Evolutionary conservation across 2,329 filamentous ascomycete species (phyloP), one percentile per base, ranked within the genome.

Genomic region (Botryotinia calthae): DNA sequence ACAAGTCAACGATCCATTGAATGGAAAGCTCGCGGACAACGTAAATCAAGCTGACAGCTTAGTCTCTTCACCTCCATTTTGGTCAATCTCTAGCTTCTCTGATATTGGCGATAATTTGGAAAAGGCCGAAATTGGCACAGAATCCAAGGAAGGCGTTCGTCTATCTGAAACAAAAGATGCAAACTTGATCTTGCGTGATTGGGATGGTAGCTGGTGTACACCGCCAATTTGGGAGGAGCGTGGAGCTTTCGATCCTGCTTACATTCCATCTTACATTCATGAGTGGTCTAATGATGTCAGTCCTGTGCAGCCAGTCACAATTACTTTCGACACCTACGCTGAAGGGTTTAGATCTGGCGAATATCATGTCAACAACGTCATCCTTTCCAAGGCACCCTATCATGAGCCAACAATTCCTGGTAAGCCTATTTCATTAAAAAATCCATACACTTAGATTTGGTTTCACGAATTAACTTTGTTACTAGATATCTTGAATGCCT

Each of bases 141-240:
- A 68, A 8, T 42, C 54, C 25, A 73, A 73, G 63, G 70, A 73
- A 54, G 72, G 68, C 40, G 70, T 79, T 44, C 75, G 78, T 28
- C 75, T 74, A 28, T 75, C 40, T 28, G 75, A 76, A 73, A 77
- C 78, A 18, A 69, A 68, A 46, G 72, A 76, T 64, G 64, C 75
- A 25, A 66, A 48, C 0, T 54, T 76, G 37, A 70, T 75, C 34
- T 67, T 79, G 31, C 40, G 74, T 37, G 78, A 79, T 66, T 80
- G 76, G 76, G 76, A 79, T 71, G 75, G 74, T 12, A 70, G 42
- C 9, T 76, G 76, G 75, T 46, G 71, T 58, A 76, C 76, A 56
- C 76, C 77, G 59, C 76, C 78, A 46, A 79, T 78, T 76, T 78
- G 79, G 66, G 67, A 74, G 40, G 77, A 77, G 59, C 74, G 79